Percentiles rank a stretch among this genome's conserved stretches.
Conservation (phyloP, 1,139 yeast genomes). For the Debaryomycetaceae sp. region DNA sequence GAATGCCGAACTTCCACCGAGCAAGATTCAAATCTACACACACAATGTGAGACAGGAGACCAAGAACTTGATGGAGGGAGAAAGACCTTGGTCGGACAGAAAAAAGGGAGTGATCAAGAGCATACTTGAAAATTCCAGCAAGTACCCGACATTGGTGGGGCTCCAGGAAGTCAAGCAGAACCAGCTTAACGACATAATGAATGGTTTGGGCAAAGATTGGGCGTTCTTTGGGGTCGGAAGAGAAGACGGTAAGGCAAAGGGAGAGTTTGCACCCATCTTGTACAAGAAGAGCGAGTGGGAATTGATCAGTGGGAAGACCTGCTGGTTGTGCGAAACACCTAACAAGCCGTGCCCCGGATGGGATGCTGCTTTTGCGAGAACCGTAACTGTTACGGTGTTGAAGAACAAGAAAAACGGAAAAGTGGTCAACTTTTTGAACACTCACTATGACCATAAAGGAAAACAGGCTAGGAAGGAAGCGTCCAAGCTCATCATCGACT, state of each 20-base stretch:
- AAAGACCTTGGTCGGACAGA: slow-evolving; percentile 36
- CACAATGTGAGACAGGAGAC: slow-evolving; percentile 45
- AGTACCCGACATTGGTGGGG: slow-evolving; percentile 29
- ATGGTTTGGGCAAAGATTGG: slow-evolving; percentile 28
- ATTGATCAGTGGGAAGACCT: slow-evolving; percentile 27
- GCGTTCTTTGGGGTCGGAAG: slow-evolving; percentile 44
- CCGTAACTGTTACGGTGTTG: slow-evolving; percentile 29
- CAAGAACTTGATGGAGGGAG: slow-evolving; percentile 18
- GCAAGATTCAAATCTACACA: slow-evolving; percentile 32
- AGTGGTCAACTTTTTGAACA: slow-evolving; percentile 25
- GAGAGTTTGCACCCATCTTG: slow-evolving; percentile 45
- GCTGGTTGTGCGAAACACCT: slow-evolving; percentile 34
- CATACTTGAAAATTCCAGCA: slow-evolving; percentile 23
- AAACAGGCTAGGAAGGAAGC: slow-evolving; percentile 26
- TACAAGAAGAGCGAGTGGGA: slow-evolving; percentile 32
- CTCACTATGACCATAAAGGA: slow-evolving; percentile 38
- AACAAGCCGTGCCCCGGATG: slow-evolving; percentile 27
- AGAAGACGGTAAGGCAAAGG: slow-evolving; percentile 36
- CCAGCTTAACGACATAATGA: slow-evolving; percentile 38
- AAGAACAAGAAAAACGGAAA: slow-evolving; percentile 14
- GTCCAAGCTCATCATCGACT: slow-evolving; percentile 9
- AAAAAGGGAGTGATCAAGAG: slow-evolving; percentile 26
- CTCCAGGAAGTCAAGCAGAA: slow-evolving; percentile 44
- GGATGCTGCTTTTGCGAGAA: slow-evolving; percentile 32
- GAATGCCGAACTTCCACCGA: slow-evolving; percentile 9